Base-by-base conservation (phyloP, 2,329 filamentous ascomycete genomes). In the Calonectria naviculata region DNA sequence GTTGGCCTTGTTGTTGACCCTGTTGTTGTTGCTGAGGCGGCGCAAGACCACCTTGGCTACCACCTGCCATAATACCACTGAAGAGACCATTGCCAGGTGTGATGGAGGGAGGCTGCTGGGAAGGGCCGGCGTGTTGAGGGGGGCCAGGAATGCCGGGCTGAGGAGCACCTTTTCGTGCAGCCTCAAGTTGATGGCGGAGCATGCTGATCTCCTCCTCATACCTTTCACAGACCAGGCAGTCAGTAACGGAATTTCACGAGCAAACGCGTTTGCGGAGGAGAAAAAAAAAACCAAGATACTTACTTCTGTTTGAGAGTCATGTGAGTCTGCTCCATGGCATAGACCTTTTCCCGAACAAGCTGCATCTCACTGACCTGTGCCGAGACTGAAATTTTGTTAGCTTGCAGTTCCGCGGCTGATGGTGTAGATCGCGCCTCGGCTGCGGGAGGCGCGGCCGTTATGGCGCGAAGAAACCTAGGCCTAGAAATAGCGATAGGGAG, bases 361-460 rank as follows among this genome's bases (percentile, higher is more conserved):
- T 98, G 94, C 89, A 98, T 97, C 85, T 99, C 97, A 80, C 96
- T 93, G 75, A 98, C 93, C 83, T 99, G 97, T 61, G 92, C 91
- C 70, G 94, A 92, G 81, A 98, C 97, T 98, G 83, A 68, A 68
- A 67, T 34, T 69, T 44, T 70, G 70, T 75, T 80, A 80, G 78
- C 62, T 67, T 34, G 65, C 42, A n/a, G 62, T 28, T 61, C 36
- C 54, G 38, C 54, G 28, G 44, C 4, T 58, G 24, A 47, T 34
- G 34, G 66, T 49, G 54, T 72, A 19, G 21, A 29, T 36, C 41
- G 44, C 24, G 47, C 13, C 29, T 24, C 65, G 44, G 29, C 38
- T 47, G 34, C 41, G 28, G 5, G 31, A 58, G 31, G 52, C 52
- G 52, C 34, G 52, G 52, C 21, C 36, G 19, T 58, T 34, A 13